A percentile compares a stretch with the other conserved stretches of the same genome.
These are phyloP conservation scores for Boletus vermiculosoides DNA, from an alignment of 768 basidiomycete genomes.

Conservation along the genomic window DNA sequence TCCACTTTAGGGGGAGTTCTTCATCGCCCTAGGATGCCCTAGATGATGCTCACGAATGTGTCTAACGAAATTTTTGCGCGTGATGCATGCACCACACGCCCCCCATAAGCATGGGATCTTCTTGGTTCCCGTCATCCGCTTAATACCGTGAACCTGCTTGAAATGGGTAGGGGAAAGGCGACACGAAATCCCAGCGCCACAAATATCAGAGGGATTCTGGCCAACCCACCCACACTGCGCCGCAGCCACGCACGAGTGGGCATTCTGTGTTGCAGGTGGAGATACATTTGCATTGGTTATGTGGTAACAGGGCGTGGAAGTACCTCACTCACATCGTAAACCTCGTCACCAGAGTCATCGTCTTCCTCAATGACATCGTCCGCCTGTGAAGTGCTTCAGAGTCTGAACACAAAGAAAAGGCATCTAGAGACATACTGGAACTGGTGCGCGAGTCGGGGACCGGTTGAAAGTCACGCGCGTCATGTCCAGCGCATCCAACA, in stretches of 20 bases:
- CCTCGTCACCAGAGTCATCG: background rate
- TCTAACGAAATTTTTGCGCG: constrained; percentile 2
- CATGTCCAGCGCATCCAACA: background rate
- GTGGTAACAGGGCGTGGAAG: background rate
- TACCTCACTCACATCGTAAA: background rate
- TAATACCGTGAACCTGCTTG: background rate
- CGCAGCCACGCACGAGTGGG: background rate
- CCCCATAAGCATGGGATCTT: background rate
- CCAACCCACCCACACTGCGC: background rate
- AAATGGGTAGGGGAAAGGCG: background rate
- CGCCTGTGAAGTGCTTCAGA: background rate
- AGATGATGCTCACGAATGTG: constrained; percentile 1
- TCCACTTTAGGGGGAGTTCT: background rate
- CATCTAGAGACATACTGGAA: background rate
- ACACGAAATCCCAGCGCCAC: background rate
- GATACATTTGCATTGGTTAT: no score
- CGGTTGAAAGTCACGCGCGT: no score
- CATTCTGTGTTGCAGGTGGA: background rate
- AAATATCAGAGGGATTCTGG: background rate
- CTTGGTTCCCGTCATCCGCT: rapidly evolving
- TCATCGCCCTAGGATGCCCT: background rate
- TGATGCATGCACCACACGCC: rapidly evolving
- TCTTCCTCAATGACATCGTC: background rate
- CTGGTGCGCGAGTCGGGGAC: background rate
- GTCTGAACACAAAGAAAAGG: background rate